Percentiles rank a stretch among this genome's conserved stretches.
These are phyloP conservation scores for Rhinocladiella similis DNA, from an alignment of 2,329 filamentous ascomycete genomes.

Conservation along the genomic window DNA sequence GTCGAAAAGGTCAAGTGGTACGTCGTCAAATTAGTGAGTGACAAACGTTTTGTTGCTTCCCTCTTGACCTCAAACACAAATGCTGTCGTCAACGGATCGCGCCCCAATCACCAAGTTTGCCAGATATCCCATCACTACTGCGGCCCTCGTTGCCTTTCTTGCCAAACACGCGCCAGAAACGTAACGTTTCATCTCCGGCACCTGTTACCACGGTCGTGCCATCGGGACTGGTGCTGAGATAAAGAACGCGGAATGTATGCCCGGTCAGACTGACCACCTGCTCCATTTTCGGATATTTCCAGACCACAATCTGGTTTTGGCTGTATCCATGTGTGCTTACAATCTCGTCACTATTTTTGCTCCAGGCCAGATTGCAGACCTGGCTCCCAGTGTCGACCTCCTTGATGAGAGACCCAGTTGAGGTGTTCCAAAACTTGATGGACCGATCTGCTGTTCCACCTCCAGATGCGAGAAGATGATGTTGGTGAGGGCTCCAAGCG, in stretches of 20 bases:
- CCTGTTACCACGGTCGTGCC: constrained; percentile 92
- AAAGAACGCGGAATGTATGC: constrained; percentile 94
- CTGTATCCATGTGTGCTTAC: constrained; percentile 96
- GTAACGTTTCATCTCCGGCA: constrained; percentile 89
- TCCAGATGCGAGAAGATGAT: constrained; percentile 88
- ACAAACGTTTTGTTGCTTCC: neutral
- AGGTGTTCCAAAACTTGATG: constrained; percentile 97
- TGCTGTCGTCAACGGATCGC: constrained; percentile 63
- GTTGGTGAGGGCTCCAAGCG: constrained; percentile 95
- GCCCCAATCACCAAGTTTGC: constrained; percentile 74
- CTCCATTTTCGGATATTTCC: constrained; percentile 98
- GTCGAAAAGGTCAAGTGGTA: no score
- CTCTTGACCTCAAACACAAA: neutral
- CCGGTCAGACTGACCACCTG: constrained; percentile 94
- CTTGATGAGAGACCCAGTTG: constrained; percentile 75
- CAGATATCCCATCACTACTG: constrained; percentile 33
- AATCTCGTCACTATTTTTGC: constrained; percentile 95
- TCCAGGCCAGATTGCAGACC: constrained; percentile 98
- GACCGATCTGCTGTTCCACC: constrained; percentile 93
- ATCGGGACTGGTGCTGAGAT: constrained; percentile 95
- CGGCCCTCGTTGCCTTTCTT: constrained; percentile 71
- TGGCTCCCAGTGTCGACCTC: constrained; percentile 96
- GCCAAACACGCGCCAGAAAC: constrained; percentile 97
- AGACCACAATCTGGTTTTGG: constrained; percentile 98
- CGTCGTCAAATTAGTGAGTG: neutral